Percentiles rank a stretch among this genome's conserved stretches.
Conservation (phyloP, 1,139 yeast species). For the Zygoascus hellenicus region DNA sequence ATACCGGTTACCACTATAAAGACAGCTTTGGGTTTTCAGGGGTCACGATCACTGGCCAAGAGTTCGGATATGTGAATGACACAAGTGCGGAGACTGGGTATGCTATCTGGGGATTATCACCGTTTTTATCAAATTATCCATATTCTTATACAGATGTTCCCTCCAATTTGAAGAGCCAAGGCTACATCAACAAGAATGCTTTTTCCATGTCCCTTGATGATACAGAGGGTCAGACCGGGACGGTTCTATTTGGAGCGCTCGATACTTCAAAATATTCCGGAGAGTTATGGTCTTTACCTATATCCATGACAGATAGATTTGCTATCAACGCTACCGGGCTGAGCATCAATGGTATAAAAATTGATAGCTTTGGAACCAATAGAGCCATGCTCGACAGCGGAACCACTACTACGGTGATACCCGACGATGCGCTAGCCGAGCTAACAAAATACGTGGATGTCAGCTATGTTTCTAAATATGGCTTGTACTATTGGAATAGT, state of each 20-base stretch:
- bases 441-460: conserved; percentile 20
- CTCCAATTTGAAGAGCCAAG: neutral
- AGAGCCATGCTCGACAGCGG: conserved; percentile 9
- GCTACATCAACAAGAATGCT: neutral
- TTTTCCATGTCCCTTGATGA: conserved; percentile 16
- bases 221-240: conserved; percentile 38
- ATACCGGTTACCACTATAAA: neutral
- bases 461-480: conserved; percentile 4
- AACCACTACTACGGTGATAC: conserved; percentile 20
- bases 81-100: neutral
- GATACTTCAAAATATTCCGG: conserved; percentile 44
- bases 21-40: neutral
- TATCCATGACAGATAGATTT: no score
- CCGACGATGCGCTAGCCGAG: conserved; percentile 14
- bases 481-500: conserved; percentile 14
- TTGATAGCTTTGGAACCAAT: neutral
- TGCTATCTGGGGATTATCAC: neutral
- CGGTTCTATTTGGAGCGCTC: conserved; percentile 52
- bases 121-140: neutral
- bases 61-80: neutral
- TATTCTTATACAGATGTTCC: neutral
- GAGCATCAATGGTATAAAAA: no score
- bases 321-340: no score
- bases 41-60: neutral
- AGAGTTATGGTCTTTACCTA: no score